Evolutionary conservation across 148 eudicot genomes (phyloP), one percentile per base, ranked within the genome.

Genomic region (Silene latifolia): DNA sequence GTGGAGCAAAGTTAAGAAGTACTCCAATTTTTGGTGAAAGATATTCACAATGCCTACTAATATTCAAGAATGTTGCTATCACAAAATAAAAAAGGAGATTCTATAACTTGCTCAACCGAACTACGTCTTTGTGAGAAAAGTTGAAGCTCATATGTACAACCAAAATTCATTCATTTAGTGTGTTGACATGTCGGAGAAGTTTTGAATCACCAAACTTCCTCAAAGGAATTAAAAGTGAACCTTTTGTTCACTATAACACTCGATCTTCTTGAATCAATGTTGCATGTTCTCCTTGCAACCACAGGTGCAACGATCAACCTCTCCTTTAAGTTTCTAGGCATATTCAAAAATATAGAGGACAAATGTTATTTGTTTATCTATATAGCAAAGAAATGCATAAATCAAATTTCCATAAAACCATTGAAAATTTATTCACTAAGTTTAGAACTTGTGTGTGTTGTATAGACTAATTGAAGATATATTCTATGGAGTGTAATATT

Each of bases 261-360:
- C 54, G 51, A 47, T 47, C 20, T 44, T 27, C 67, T 42, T 19
- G 29, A 39, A 9, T 72, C 39, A 58, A 19, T 13, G 48, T 4
- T 59, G 66, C 48, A 18, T 21, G 15, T 56, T 72, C 5, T 67
- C 54, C 75, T 83, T 83, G 86, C 92, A 89, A 74, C 93, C 90
- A 64, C 93, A 89, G 0, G 79, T 85, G 84, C 93, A 89, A 67
- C 47, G 72, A 25, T 84, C 83, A 5, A 87, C 73, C 7, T 89
- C 90, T 1, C 72, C 32, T 54, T 89, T 82, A 25, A 89, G 86
- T 73, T 80, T 82, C 93, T 88, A 80, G 2, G 39, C 72, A 72
- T 17, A 57, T 27, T 27, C 29, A 27, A 27, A 27, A 13, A 44
- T 53, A 74, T 20, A 67, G 69, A 44, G 2, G 12, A 51, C 9